Conservation (phyloP, 208 protist genomes). For the Porcisia deanei region DNA sequence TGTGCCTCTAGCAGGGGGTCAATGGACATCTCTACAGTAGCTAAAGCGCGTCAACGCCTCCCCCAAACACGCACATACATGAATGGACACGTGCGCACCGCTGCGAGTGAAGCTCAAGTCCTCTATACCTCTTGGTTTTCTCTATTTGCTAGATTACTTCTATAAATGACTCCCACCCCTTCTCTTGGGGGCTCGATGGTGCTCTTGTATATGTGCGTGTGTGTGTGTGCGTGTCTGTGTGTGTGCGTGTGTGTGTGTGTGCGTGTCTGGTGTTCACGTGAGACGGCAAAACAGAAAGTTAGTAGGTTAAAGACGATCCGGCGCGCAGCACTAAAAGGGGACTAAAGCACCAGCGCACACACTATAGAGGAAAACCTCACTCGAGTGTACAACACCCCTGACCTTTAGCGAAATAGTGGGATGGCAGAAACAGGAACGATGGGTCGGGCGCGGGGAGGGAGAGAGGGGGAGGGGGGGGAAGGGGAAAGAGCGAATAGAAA, state of each 20-base stretch:
- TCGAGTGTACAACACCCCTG: not conserved
- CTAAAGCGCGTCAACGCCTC: slow-evolving; percentile 4
- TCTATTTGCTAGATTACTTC: slow-evolving; percentile 1
- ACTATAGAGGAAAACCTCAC: not conserved
- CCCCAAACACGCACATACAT: not conserved
- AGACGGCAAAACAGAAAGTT: not conserved
- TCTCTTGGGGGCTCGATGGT: not conserved
- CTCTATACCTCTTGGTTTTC: not conserved
- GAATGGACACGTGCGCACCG: not conserved
- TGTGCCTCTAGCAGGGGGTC: not conserved
- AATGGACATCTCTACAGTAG: not conserved
- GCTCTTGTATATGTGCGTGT: not conserved
- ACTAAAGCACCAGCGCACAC: too few species aligned
- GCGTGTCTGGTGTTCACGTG: not conserved
- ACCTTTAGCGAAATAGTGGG: not conserved
- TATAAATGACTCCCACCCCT: not conserved
- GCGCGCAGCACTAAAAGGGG: too few species aligned
- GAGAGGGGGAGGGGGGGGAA: not conserved
- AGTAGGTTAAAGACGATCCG: not conserved
- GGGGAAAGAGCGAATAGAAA: not conserved
- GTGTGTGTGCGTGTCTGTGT: not conserved
- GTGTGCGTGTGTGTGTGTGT: slow-evolving; percentile 6
- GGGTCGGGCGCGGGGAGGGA: not conserved
- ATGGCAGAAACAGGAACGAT: not conserved
- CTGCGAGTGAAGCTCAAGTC: not conserved